Percentiles rank a stretch among this genome's conserved stretches.
Evolutionary conservation across 2,329 filamentous ascomycete species (phyloP).

Genomic region (Raffaelea ambrosiae): DNA sequence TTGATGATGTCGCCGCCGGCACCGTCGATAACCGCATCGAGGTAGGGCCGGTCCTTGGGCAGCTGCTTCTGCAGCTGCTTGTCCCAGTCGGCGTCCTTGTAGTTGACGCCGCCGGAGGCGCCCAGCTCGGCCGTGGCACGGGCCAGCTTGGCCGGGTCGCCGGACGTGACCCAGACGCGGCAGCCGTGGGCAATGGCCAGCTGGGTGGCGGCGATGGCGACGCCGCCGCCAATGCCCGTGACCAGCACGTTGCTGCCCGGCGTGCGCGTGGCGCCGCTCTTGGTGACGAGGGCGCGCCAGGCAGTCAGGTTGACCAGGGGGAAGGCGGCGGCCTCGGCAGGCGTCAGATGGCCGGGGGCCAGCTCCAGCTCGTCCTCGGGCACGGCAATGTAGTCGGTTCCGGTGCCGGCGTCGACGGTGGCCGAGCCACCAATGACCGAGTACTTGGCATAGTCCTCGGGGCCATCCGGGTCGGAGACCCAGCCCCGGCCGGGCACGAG

Average conservation of each 20-base stretch:
- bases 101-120: slow-evolving; percentile 72
- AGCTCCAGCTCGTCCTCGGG: slow-evolving; percentile 65
- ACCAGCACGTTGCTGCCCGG: slow-evolving; percentile 64
- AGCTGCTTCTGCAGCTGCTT: slow-evolving; percentile 59
- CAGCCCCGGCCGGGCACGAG: slow-evolving; percentile 73
- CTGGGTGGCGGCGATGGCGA: slow-evolving; percentile 72
- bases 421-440: slow-evolving; percentile 63
- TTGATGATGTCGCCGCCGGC: slow-evolving; percentile 79
- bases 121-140: slow-evolving; percentile 61
- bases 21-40: slow-evolving; percentile 85
- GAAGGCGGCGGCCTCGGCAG: slow-evolving; percentile 72
- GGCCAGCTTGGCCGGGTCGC: slow-evolving; percentile 65
- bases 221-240: slow-evolving; percentile 88
- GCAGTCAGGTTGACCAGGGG: slow-evolving; percentile 80
- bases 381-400: slow-evolving; percentile 65
- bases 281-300: slow-evolving; percentile 78
- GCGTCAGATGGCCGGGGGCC: slow-evolving; percentile 62
- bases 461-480: slow-evolving; percentile 61
- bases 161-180: slow-evolving; percentile 74
- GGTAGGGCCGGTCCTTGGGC: slow-evolving; percentile 53
- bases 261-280: slow-evolving; percentile 50
- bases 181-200: slow-evolving; percentile 70
- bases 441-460: slow-evolving; percentile 54
- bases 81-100: slow-evolving; percentile 74
- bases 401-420: slow-evolving; percentile 57